phyloP scores from a whole-genome alignment of 495 filamentous ascomycete genomes.

The Penicillium mononematosum region DNA sequence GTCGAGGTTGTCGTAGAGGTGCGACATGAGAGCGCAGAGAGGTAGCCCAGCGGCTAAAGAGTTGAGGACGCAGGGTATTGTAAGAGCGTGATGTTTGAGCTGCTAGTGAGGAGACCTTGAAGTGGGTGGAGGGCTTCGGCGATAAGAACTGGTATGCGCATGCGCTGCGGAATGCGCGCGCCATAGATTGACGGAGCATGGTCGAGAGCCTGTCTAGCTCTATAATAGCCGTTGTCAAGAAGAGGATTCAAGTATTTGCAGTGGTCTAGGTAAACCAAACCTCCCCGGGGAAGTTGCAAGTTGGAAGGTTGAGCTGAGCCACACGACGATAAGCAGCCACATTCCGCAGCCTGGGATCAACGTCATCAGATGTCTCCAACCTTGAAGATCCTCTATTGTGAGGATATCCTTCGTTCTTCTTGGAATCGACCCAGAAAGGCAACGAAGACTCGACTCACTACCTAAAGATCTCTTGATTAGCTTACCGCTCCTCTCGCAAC shows the following conservation, averaged over 20 bases:
- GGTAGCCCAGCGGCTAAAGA: neutral
- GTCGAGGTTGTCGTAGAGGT: neutral
- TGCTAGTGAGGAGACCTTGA: neutral
- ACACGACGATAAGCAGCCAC: slow-evolving; percentile 20
- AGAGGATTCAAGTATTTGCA: neutral
- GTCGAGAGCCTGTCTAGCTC: neutral
- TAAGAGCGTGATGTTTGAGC: neutral
- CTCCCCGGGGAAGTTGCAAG: neutral
- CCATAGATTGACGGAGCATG: slow-evolving; percentile 7
- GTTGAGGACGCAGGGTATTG: neutral
- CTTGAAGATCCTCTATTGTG: neutral
- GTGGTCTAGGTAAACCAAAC: neutral
- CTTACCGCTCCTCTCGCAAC: neutral
- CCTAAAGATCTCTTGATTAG: neutral
- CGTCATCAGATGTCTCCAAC: neutral
- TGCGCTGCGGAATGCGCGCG: slow-evolving; percentile 10
- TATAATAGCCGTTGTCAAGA: neutral
- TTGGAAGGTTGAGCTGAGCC: neutral
- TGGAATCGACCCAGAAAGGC: neutral
- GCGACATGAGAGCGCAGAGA: neutral
- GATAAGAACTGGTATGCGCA: neutral
- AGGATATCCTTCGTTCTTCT: neutral
- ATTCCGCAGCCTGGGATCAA: neutral
- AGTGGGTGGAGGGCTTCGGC: slow-evolving; percentile 2
- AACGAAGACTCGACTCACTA: too few relatives aligned